These are phyloP conservation scores for Chaetomium globosum DNA, from an alignment of 2,329 filamentous ascomycete genomes.

Conservation along the genomic window DNA sequence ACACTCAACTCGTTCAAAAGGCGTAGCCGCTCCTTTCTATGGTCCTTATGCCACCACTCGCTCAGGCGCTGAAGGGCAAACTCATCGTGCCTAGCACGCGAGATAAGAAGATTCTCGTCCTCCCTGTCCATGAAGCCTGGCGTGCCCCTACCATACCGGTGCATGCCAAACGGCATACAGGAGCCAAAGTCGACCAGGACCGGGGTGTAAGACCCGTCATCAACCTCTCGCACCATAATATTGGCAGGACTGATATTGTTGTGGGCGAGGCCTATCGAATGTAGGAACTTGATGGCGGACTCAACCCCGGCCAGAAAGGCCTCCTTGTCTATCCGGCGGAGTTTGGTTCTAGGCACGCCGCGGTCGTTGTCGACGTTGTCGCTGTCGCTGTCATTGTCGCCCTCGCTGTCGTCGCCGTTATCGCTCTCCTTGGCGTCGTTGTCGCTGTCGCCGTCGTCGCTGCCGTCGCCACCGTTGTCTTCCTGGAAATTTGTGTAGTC, in stretches of 20 bases:
- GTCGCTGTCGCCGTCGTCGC: too few relatives aligned
- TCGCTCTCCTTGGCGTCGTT: too few relatives aligned
- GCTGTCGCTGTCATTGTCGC: too few relatives aligned
- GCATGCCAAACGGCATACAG: not conserved
- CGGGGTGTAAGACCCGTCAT: not conserved
- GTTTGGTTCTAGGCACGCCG: not conserved
- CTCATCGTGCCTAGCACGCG: slow-evolving; percentile 4
- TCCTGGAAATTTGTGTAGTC: not conserved
- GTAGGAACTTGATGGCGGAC: not conserved
- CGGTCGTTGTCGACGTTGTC: too few relatives aligned
- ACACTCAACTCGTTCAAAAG: too few relatives aligned
- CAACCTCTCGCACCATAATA: not conserved
- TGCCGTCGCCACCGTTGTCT: too few relatives aligned
- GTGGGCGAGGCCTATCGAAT: slow-evolving; percentile 3
- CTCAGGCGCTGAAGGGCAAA: not conserved
- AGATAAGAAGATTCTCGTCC: not conserved
- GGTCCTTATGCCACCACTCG: slow-evolving; percentile 10
- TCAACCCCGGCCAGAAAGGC: not conserved
- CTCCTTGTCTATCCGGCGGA: not conserved
- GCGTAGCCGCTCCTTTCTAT: not conserved
- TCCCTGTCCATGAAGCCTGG: not conserved
- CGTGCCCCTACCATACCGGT: not conserved
- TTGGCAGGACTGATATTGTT: not conserved
- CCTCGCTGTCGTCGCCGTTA: too few relatives aligned
- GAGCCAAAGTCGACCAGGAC: slow-evolving; percentile 3